Percentiles rank a stretch among this genome's conserved stretches.
phyloP scores from a whole-genome alignment of 2,329 filamentous ascomycete genomes.

The Pestalotiopsis fici region DNA sequence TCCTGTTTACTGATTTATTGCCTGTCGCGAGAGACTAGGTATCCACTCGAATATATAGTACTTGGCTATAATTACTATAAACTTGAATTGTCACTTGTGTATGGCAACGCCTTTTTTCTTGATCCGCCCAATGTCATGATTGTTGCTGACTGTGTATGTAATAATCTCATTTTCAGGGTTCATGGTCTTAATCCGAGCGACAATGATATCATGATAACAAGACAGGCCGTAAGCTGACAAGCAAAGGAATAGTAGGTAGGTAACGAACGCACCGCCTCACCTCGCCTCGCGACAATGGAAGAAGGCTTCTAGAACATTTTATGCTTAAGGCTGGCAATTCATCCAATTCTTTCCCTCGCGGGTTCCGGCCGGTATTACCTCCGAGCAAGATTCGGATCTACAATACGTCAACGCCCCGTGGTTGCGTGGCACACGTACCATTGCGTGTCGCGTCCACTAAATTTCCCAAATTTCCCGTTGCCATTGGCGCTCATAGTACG shows the following conservation, averaged over 20 bases:
- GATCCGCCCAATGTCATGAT: not conserved
- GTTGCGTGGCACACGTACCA: not conserved
- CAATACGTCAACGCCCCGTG: not conserved
- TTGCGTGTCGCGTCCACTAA: not conserved
- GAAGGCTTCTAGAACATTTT: not conserved
- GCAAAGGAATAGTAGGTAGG: too few relatives aligned
- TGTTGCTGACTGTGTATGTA: not conserved
- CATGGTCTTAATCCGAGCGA: not conserved
- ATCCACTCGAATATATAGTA: not conserved
- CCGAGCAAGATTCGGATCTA: not conserved
- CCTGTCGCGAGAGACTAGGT: not conserved
- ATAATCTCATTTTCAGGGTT: not conserved
- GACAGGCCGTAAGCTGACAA: too few relatives aligned
- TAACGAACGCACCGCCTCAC: not conserved
- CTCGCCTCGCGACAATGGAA: not conserved
- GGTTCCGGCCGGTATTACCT: not conserved
- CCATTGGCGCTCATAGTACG: not conserved
- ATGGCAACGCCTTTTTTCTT: not conserved
- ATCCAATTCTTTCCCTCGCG: not conserved
- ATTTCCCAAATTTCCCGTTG: not conserved
- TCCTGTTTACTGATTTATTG: constrained; percentile 13
- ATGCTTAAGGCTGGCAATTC: not conserved
- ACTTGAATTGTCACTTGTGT: not conserved
- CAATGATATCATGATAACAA: too few relatives aligned
- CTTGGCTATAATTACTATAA: not conserved